phyloP scores from a whole-genome alignment of 148 eudicot genomes.

The Linanthus parryae region DNA sequence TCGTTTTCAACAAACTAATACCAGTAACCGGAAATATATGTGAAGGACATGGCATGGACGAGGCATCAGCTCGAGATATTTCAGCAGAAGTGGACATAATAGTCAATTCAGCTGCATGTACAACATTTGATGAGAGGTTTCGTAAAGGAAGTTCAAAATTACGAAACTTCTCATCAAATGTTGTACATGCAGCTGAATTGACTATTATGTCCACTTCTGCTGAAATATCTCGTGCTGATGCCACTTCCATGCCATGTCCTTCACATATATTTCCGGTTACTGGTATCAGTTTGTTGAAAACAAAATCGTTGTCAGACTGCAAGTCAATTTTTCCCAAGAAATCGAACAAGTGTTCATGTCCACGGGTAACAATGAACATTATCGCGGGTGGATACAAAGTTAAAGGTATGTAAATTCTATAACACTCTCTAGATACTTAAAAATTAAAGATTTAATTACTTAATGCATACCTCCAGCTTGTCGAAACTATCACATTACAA shows the following conservation, averaged over 20 bases:
- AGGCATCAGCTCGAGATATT: neutral
- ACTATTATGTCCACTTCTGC: constrained; percentile 1
- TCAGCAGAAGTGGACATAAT: constrained; percentile 1
- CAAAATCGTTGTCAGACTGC: constrained; percentile 3
- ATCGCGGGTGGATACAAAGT: constrained; percentile 58
- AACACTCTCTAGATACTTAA: too few relatives aligned
- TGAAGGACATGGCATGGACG: constrained; percentile 4
- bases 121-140: constrained; percentile 10
- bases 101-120: constrained; percentile 2
- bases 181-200: constrained; percentile 4
- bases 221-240: neutral
- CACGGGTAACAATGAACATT: constrained; percentile 36
- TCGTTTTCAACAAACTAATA: constrained; percentile 12
- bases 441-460: too few relatives aligned
- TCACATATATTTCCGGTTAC: constrained; percentile 11
- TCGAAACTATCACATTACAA: too few relatives aligned
- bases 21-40: constrained; percentile 11
- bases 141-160: too few relatives aligned
- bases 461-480: too few relatives aligned
- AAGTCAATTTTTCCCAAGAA: constrained; percentile 2
- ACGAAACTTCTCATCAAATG: constrained; percentile 6
- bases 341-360: constrained; percentile 45
- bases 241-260: neutral
- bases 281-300: constrained; percentile 14
- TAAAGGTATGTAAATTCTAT: constrained; percentile 27